Percentiles rank a stretch among this genome's conserved stretches.
Evolutionary conservation across 2,329 filamentous ascomycete species (phyloP).

Genomic region (Myriosclerotinia scirpicola): DNA sequence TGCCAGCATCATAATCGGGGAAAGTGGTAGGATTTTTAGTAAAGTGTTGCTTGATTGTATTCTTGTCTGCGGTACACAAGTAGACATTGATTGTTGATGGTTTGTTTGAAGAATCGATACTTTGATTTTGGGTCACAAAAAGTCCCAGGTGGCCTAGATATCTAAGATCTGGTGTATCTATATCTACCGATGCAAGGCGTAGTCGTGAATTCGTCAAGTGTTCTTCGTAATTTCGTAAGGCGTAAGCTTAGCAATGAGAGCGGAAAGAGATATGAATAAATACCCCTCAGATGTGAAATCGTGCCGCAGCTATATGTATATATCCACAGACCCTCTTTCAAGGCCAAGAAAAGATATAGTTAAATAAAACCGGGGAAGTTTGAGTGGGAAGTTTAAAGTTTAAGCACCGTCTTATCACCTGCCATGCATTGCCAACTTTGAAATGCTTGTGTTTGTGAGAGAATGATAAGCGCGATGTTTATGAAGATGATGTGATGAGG

Average conservation of each 20-base stretch:
- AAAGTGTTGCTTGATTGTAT: neutral
- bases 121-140: constrained; percentile 23
- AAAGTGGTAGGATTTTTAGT: constrained; percentile 23
- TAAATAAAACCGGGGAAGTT: neutral
- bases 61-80: neutral
- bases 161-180: constrained; percentile 3
- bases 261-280: neutral
- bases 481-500: constrained; percentile 19
- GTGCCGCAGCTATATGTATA: constrained; percentile 20
- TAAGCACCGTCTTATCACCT: constrained; percentile 13
- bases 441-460: constrained; percentile 4
- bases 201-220: constrained; percentile 7
- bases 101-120: constrained; percentile 7
- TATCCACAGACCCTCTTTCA: neutral
- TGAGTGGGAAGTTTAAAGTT: constrained; percentile 11
- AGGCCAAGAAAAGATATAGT: constrained; percentile 10
- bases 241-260: neutral
- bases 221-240: constrained; percentile 18
- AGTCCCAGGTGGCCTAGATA: constrained; percentile 18
- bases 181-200: constrained; percentile 5
- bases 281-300: constrained; percentile 1
- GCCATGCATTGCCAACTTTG: constrained; percentile 4
- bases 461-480: constrained; percentile 24
- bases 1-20: constrained; percentile 35
- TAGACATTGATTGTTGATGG: neutral